Percentiles rank a stretch among this genome's conserved stretches.
Evolutionary conservation across 768 basidiomycete species (phyloP).

Genomic region (Cubamyces lactineus): DNA sequence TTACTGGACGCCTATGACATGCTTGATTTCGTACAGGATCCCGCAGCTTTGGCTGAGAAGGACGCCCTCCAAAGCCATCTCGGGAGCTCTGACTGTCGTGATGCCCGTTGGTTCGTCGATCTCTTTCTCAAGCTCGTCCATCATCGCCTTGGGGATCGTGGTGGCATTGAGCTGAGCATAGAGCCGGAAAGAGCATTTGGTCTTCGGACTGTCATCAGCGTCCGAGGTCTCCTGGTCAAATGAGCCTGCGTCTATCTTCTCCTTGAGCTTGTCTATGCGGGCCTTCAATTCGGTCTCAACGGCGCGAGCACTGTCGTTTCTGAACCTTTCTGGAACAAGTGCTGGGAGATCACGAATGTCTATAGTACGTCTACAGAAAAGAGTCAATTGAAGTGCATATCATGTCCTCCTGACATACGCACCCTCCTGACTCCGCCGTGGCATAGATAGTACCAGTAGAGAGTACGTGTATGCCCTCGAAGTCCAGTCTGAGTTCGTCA

Average conservation of each 20-base stretch:
- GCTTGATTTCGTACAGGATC: slow-evolving; percentile 64
- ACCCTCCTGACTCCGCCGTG: slow-evolving; percentile 68
- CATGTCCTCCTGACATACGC: slow-evolving; percentile 29
- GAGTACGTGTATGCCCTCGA: slow-evolving; percentile 78
- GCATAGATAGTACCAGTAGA: slow-evolving; percentile 79
- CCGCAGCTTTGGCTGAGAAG: slow-evolving; percentile 83
- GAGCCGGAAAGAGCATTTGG: slow-evolving; percentile 66
- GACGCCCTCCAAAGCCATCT: slow-evolving; percentile 62
- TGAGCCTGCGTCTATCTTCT: slow-evolving; percentile 66
- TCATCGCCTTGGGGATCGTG: slow-evolving; percentile 51
- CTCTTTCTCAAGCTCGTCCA: slow-evolving; percentile 76
- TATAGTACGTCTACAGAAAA: slow-evolving; percentile 47
- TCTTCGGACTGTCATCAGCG: slow-evolving; percentile 45
- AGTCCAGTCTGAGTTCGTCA: slow-evolving; percentile 68
- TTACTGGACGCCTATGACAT: slow-evolving; percentile 72
- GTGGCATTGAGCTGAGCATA: slow-evolving; percentile 66
- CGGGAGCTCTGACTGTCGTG: slow-evolving; percentile 58
- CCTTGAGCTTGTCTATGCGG: slow-evolving; percentile 60
- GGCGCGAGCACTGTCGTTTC: slow-evolving; percentile 61
- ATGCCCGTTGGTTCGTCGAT: slow-evolving; percentile 75
- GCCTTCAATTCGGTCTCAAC: slow-evolving; percentile 63
- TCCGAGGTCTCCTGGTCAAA: slow-evolving; percentile 51
- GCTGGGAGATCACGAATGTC: slow-evolving; percentile 71
- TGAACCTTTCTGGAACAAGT: slow-evolving; percentile 57
- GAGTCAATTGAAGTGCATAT: not conserved